Evolutionary conservation across 2,329 filamentous ascomycete species (phyloP).

Genomic region (Alternaria gansuensis): DNA sequence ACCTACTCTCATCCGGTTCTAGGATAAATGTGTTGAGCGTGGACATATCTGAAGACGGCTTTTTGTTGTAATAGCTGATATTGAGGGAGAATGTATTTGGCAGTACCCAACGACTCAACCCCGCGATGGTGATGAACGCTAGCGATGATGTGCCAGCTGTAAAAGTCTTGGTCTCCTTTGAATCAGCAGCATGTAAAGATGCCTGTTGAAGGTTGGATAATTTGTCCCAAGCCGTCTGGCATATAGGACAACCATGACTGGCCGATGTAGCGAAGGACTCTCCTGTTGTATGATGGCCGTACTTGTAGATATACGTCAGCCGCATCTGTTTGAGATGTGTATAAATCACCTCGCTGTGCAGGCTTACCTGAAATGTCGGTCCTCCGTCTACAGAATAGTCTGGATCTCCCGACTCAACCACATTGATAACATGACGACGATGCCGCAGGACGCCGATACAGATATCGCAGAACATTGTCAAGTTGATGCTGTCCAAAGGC

Average conservation of each 20-base stretch:
- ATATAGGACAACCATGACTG: not conserved
- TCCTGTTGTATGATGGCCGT: not conserved
- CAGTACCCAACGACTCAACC: too few species aligned
- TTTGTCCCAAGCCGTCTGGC: not conserved
- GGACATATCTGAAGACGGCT: too few species aligned
- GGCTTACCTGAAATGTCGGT: not conserved
- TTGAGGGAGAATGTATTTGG: too few species aligned
- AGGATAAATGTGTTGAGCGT: not conserved
- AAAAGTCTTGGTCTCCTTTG: not conserved
- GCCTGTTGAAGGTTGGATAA: not conserved
- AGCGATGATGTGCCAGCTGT: too few species aligned
- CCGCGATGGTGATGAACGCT: too few species aligned
- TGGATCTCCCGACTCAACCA: not conserved
- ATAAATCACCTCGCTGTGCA: not conserved
- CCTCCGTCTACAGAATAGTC: rapidly evolving
- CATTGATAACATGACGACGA: not conserved
- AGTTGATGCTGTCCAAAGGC: not conserved
- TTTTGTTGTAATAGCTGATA: too few species aligned
- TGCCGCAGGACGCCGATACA: constrained; percentile 3
- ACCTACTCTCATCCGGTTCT: not conserved
- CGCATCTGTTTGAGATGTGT: not conserved
- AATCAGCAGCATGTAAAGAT: not conserved
- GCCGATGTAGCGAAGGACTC: not conserved
- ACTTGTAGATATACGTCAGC: not conserved
- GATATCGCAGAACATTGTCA: constrained; percentile 6